phyloP scores from a whole-genome alignment of 2,329 filamentous ascomycete species.

The Arthrobotrys sinensis region DNA sequence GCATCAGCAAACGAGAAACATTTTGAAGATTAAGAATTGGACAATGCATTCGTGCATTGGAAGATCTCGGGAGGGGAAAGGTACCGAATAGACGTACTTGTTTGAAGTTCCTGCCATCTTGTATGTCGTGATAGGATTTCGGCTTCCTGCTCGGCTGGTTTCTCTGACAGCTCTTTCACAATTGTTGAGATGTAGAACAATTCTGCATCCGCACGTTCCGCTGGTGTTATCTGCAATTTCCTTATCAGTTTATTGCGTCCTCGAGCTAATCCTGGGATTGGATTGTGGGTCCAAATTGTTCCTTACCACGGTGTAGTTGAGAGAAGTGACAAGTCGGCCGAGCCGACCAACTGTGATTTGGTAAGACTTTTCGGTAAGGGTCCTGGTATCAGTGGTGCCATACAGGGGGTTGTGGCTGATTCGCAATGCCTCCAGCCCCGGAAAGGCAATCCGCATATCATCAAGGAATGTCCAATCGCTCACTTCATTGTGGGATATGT shows the following conservation, averaged over 20 bases:
- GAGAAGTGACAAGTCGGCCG: conserved; percentile 30
- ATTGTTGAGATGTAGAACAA: conserved; percentile 93
- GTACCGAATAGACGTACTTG: conserved; percentile 74
- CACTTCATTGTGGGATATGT: conserved; percentile 81
- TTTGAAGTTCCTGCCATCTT: conserved; percentile 81
- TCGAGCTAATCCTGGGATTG: conserved; percentile 25
- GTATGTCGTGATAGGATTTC: conserved; percentile 77
- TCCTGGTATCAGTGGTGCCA: conserved; percentile 72
- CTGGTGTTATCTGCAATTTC: conserved; percentile 72
- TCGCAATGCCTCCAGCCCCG: conserved; percentile 81
- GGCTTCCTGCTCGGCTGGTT: conserved; percentile 72
- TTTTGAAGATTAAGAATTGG: conserved; percentile 23
- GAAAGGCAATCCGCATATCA: conserved; percentile 73
- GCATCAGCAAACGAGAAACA: conserved; percentile 40
- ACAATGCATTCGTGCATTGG: conserved; percentile 36
- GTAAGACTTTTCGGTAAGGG: conserved; percentile 67
- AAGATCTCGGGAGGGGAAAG: conserved; percentile 3
- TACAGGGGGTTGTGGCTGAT: conserved; percentile 86
- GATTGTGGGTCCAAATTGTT: conserved; percentile 22
- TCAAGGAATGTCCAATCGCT: conserved; percentile 79
- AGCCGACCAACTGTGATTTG: conserved; percentile 56
- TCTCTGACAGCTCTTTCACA: conserved; percentile 78
- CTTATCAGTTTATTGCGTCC: conserved; percentile 40
- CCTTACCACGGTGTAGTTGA: conserved; percentile 57
- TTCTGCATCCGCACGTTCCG: conserved; percentile 88